Base-by-base conservation (phyloP, 441 rosid genomes). In the Populus trichocarpa region DNA sequence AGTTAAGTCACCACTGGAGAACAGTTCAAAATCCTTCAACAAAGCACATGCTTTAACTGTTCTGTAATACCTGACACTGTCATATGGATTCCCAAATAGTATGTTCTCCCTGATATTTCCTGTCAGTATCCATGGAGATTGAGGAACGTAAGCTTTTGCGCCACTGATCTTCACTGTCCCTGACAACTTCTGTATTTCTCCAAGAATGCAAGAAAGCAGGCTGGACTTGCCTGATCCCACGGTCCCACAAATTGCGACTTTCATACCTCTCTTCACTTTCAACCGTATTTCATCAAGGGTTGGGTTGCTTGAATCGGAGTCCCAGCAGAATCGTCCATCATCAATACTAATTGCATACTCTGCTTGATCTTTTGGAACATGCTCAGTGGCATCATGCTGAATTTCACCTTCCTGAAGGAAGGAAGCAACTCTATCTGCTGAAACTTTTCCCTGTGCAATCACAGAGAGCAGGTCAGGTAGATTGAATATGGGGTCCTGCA, bases 161-260 rank as follows among this genome's bases (percentile, higher is more conserved):
- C 99, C 98, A 25, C 98, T 85, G 73, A 94, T 84, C 85, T 84
- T 91, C 35, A 96, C 91, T 13, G 75, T 81, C 74, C 99, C 99
- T 14, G 90, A 89, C 74, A 92, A 76, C 87, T 90, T 96, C 71
- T 87, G 86, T 74, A 94, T 90, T 87, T 96, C 99, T 77, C 99
- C 98, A 9, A 96, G 89, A 76, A 96, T 71, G 80, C 90, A 84
- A 20, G 98, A 93, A 38, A 94, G 94, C 79, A 96, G 83, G 86
- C 97, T 96, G n/a, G 99, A 92, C 76, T 96, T 96, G 23, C 98
- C 99, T 5, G 98, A 88, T 72, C 99, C 99, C n/a, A 96, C 98
- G 16, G 92, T 89, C 77, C 99, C 99, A 80, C 98, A 96, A 57
- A 96, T 85, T 40, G 98, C 98, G 80, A 96, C 98, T 85, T 90